Base-by-base conservation (phyloP, 371 early-diverging fungal species). In the Lichtheimia ramosa region DNA sequence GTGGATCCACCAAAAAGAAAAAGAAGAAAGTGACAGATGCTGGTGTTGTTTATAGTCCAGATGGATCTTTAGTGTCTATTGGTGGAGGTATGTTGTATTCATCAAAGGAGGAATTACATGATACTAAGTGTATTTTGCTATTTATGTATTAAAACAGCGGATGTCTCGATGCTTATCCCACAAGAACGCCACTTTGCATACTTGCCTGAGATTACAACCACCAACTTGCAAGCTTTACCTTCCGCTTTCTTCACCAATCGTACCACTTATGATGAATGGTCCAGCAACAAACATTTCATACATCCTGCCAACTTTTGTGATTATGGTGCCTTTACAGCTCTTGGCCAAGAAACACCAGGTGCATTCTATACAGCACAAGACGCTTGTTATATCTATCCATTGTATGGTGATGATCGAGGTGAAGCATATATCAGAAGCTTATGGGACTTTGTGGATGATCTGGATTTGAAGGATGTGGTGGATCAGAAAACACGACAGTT, bases 351-450 rank as follows among this genome's bases (percentile, higher is more conserved):
- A 14, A 70, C 79, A 20, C 82, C 86, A 5, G 82, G 79, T 10
- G 69, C 68, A n/a, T 77, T 73, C 50, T 77, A 77, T 49, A 73
- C 75, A 14, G 69, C 74, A 0, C 70, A 74, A 16, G 77, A 75
- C 59, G 75, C 78, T 3, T 66, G 71, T 13, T 83, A 81, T 18
- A 77, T 84, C 13, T 83, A 81, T 58, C 81, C 82, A 50, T 62
- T 83, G 13, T 85, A 77, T 63, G 89, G 87, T 12, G 86, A 87
- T 50, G 82, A 82, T 43, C 74, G 74, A 15, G 86, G 86, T 0
- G 85, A 87, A 67, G 83, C 89, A 0, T 88, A 87, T 54, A 77
- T 85, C 60, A 73, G 75, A 6, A 88, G 89, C 57, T 58, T 88
- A 15, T 81, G 77, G 70, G 75, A 79, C 41, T 90, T 90, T 66